Conservation (phyloP, 495 filamentous ascomycete species). For the Penicillium dipodomyicola region DNA sequence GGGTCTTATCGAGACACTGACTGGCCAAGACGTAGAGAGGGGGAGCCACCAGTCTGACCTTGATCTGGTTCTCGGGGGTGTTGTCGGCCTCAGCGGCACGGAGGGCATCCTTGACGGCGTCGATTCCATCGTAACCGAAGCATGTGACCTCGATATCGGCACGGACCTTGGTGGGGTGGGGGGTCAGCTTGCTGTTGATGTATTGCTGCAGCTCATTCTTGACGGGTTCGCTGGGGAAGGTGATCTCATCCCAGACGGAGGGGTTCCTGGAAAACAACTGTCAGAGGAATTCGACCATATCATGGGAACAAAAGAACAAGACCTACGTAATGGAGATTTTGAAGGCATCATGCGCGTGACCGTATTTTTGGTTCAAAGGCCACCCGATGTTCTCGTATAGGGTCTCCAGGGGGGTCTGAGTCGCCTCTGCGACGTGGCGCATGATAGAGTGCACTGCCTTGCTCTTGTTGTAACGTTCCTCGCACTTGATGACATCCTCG, state of each 20-base stretch:
- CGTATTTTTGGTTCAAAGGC: slow-evolving; percentile 97
- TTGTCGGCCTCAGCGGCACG: slow-evolving; percentile 85
- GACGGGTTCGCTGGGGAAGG: slow-evolving; percentile 82
- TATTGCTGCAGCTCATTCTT: slow-evolving; percentile 85
- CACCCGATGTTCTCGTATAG: slow-evolving; percentile 93
- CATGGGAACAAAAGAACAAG: neutral
- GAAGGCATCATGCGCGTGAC: slow-evolving; percentile 95
- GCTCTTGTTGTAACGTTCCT: slow-evolving; percentile 99
- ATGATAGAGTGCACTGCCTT: slow-evolving; percentile 99
- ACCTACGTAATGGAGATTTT: slow-evolving; percentile 96
- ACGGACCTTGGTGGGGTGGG: slow-evolving; percentile 95
- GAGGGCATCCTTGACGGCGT: slow-evolving; percentile 89
- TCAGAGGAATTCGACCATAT: slow-evolving; percentile 13
- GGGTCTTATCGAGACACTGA: slow-evolving; percentile 88
- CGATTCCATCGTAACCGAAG: slow-evolving; percentile 98
- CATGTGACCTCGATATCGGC: slow-evolving; percentile 98
- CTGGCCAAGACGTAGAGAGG: slow-evolving; percentile 92
- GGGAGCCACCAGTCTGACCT: slow-evolving; percentile 92
- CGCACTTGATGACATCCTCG: slow-evolving; percentile 96
- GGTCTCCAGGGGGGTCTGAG: slow-evolving; percentile 83
- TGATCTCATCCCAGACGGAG: slow-evolving; percentile 89
- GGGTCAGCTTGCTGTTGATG: slow-evolving; percentile 93
- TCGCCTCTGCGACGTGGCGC: slow-evolving; percentile 97
- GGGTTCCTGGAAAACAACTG: slow-evolving; percentile 63
- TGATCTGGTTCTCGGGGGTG: slow-evolving; percentile 86